A percentile compares a stretch with the other conserved stretches of the same genome.
Conservation (phyloP, 2,329 filamentous ascomycete genomes). For the Phialemonium atrogriseum region DNA sequence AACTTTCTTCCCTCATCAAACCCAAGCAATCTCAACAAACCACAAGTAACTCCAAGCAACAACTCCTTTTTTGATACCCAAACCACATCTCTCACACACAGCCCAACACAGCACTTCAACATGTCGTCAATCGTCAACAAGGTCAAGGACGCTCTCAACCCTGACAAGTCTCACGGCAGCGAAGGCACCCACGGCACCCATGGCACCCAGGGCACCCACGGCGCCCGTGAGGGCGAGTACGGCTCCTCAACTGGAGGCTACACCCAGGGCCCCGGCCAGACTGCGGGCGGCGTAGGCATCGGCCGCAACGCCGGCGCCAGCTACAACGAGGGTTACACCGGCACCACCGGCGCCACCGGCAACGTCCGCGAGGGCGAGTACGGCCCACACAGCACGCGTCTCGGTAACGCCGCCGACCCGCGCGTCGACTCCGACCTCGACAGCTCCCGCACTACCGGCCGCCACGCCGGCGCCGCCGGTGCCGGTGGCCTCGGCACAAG, state of each 20-base stretch:
- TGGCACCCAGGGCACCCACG: neutral
- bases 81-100: conserved; percentile 7
- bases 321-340: conserved; percentile 8
- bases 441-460: conserved; percentile 12
- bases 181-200: conserved; percentile 1
- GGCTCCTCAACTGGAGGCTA: conserved; percentile 2
- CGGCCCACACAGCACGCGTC: conserved; percentile 28
- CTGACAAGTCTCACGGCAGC: conserved; percentile 24
- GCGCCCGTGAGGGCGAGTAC: conserved; percentile 1
- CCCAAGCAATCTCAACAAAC: conserved; percentile 6
- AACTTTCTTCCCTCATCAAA: conserved; percentile 1
- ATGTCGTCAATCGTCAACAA: conserved; percentile 53
- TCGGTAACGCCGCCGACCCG: conserved; percentile 39
- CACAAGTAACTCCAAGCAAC: conserved; percentile 7
- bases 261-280: neutral
- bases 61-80: no score
- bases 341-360: conserved; percentile 15
- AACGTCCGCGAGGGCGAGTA: conserved; percentile 15
- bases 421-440: conserved; percentile 37
- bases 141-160: conserved; percentile 46
- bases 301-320: conserved; percentile 1
- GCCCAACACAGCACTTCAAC: conserved; percentile 21
- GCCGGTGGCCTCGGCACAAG: conserved; percentile 25
- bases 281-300: neutral
- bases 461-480: conserved; percentile 9